Evolutionary conservation across 371 early-diverging fungal species (phyloP), one percentile per base, ranked within the genome.

Genomic region (Ordospora colligata): DNA sequence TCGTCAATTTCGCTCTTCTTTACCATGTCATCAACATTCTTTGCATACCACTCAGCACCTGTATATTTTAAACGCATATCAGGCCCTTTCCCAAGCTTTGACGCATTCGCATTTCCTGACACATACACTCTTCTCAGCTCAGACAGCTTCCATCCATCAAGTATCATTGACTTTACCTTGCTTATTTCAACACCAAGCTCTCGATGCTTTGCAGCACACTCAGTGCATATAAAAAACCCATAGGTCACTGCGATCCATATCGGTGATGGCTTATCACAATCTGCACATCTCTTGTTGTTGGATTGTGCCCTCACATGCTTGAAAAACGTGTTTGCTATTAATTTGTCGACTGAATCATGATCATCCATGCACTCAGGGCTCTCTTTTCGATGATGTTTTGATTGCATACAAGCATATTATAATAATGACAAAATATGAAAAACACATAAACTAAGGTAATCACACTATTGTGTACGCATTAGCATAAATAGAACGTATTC

Each of bases 171-270:
- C 49, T 79, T 82, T n/a, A 82, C 75, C 44, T 53, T 49, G 8
- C 67, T 68, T 19, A 45, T 66, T 43, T 7, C 21, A 27, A 79
- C 52, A 19, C 79, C 77, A 17, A 78, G 21, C 21, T 58, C 43
- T 22, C 82, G 19, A 64, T 82, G 79, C 25, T 47, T 27, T 12
- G 46, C 63, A 44, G 82, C 76, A 73, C 82, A 82, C 32, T 82
- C 78, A 3, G 77, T 58, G 69, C 82, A 82, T 23, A 82, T 68
- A 50, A 82, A 82, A n/a, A 82, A 19, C 12, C 69, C 62, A 22
- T 49, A 69, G 0, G 74, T 73, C 23, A 75, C 12, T 40, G 69
- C 42, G 40, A 50, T 62, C 82, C 82, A 82, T 14, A 76, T 66
- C 0, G 82, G 82, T 3, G 49, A 25, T 11, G 27, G 25, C 22